Percentiles rank a stretch among this genome's conserved stretches.
phyloP scores from a whole-genome alignment of 305 asterid species.

The Solanum hybrid region DNA sequence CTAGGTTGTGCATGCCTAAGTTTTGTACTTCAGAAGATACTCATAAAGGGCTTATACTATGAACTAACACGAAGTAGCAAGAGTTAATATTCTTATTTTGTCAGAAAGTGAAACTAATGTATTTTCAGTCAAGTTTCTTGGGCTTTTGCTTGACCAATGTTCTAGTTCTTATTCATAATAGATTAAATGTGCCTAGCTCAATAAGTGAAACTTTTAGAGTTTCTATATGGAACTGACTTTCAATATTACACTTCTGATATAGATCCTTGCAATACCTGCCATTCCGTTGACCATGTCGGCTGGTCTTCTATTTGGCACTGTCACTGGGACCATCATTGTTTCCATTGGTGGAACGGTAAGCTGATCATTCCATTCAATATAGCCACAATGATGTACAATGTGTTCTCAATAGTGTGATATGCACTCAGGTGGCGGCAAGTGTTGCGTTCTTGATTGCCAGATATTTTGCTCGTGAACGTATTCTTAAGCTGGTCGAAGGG shows the following conservation, averaged over 20 bases:
- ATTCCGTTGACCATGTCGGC: conserved; percentile 99
- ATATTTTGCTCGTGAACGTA: conserved; percentile 95
- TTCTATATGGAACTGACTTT: neutral
- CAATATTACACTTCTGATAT: conserved; percentile 13
- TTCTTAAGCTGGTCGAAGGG: conserved; percentile 92
- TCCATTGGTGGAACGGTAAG: conserved; percentile 93
- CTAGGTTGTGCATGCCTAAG: neutral
- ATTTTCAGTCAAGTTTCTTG: neutral
- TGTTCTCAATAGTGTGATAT: neutral
- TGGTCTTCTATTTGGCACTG: conserved; percentile 81
- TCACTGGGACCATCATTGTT: conserved; percentile 86
- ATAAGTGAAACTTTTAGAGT: neutral
- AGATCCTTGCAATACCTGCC: conserved; percentile 95
- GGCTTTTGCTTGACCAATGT: neutral
- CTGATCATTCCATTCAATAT: neutral
- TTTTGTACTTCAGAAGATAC: neutral
- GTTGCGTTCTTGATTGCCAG: conserved; percentile 87
- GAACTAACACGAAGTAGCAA: neutral
- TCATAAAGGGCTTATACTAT: neutral
- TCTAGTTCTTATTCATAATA: neutral
- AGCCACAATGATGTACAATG: neutral
- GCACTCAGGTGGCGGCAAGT: conserved; percentile 83
- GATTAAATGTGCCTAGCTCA: neutral
- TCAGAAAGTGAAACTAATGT: neutral
- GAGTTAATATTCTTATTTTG: neutral